These are phyloP conservation scores for Scutellaria minor DNA, from an alignment of 257 asterid species.

Conservation along the genomic window DNA sequence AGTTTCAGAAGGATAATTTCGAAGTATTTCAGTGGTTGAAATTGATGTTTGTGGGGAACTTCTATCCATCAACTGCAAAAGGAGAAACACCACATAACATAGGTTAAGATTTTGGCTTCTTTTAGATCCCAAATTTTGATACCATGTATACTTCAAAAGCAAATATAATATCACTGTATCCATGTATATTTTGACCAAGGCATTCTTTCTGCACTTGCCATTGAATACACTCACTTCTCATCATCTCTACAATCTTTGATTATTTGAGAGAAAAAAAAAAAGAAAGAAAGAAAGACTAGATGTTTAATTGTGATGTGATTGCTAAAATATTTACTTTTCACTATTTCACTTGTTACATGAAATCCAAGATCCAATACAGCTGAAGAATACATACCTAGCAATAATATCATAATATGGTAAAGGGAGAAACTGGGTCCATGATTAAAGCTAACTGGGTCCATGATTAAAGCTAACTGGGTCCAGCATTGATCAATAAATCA, in stretches of 20 bases:
- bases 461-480: too few relatives aligned
- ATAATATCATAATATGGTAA: too few relatives aligned
- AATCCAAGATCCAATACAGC: not conserved
- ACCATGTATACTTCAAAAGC: not conserved
- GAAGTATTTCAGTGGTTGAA: slow-evolving; percentile 30
- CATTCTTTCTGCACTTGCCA: not conserved
- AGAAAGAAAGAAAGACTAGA: not conserved
- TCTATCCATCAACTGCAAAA: slow-evolving; percentile 48
- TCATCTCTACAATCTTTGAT: not conserved
- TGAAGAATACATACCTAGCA: not conserved
- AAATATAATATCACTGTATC: not conserved
- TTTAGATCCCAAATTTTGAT: not conserved
- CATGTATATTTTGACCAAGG: not conserved
- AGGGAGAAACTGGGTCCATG: too few relatives aligned
- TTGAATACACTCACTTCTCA: slow-evolving; percentile 6
- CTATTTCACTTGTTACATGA: not conserved
- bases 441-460: too few relatives aligned
- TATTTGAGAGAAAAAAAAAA: not conserved
- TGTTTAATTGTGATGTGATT: not conserved
- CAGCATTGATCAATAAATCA: too few relatives aligned
- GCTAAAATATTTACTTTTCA: not conserved
- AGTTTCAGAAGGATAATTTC: not conserved
- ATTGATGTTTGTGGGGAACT: slow-evolving; percentile 44
- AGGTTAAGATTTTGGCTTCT: not conserved
- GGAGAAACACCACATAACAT: slow-evolving; percentile 18